A percentile compares a stretch with the other conserved stretches of the same genome.
Evolutionary conservation across 1,284 basidiomycete species (phyloP).

Genomic region (Polyporus tsugae): DNA sequence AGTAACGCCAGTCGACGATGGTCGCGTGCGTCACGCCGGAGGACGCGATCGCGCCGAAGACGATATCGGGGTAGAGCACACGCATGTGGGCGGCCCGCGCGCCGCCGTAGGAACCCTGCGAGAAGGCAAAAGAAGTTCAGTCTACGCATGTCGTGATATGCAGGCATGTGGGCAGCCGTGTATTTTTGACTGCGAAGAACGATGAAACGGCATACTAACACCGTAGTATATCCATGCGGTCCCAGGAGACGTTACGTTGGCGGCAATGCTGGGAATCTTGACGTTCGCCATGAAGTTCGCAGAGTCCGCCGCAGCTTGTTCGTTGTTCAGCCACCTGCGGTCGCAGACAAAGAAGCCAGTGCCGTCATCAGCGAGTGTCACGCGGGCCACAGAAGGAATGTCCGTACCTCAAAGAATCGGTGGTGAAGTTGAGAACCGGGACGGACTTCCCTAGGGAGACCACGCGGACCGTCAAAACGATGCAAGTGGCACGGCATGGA

Average conservation of each 20-base stretch:
- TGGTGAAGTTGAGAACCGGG: conserved; percentile 82
- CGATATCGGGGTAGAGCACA: conserved; percentile 86
- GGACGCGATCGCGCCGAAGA: conserved; percentile 92
- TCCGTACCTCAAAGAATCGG: conserved; percentile 74
- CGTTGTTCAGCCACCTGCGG: conserved; percentile 85
- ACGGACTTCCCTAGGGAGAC: conserved; percentile 74
- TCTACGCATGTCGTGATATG: background rate
- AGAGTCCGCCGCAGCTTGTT: conserved; percentile 89
- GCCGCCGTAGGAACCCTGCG: conserved; percentile 88
- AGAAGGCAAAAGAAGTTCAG: background rate
- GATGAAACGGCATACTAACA: conserved; percentile 48
- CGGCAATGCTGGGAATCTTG: conserved; percentile 74
- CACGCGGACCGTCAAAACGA: conserved; percentile 3
- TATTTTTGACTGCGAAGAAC: conserved; percentile 8
- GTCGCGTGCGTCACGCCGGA: conserved; percentile 85
- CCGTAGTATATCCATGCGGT: conserved; percentile 96
- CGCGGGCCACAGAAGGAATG: conserved; percentile 2
- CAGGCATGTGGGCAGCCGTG: background rate
- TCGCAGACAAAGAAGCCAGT: background rate
- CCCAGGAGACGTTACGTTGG: conserved; percentile 78
- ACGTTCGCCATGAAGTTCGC: conserved; percentile 90
- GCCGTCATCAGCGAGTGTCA: conserved; percentile 12
- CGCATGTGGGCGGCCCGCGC: conserved; percentile 95
- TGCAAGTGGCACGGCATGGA: too few species aligned
- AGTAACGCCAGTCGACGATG: conserved; percentile 84